Base-by-base conservation (phyloP, 768 basidiomycete species). In the Collybia mongolica region DNA sequence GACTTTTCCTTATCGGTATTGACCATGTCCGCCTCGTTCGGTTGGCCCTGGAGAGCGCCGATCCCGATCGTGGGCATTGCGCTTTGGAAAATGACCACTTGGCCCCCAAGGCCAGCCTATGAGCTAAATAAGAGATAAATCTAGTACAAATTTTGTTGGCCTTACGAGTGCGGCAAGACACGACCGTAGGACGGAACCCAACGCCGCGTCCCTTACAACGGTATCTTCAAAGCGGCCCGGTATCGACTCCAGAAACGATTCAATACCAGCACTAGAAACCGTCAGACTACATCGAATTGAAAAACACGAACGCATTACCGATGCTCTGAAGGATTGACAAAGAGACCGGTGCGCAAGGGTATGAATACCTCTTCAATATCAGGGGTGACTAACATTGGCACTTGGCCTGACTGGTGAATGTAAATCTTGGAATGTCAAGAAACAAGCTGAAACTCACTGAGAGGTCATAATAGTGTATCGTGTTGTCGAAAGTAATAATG, bases 311-410 rank as follows among this genome's bases (percentile, higher is more conserved):
- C 26, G 23, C 5, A 44, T 53, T 55, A 93, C 90, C 85, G 78
- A 40, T 84, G 86, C 52, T 86, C 81, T 45, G 60, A 53, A 12
- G 92, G 87, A 52, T 90, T 79, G 8, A 87, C 93, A 52, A 98
- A 89, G 36, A 95, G 72, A 2, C 86, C 88, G 5, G 75, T 69
- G 17, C 73, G 72, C 19, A 93, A 65, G 0, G 97, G 97, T 1
- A 90, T 67, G 67, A 95, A 98, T 17, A 93, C 84, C 48, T 99
- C 97, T n/a, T 93, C 88, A 32, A 98, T 69, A 63, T 98, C 97
- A 1, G 90, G 72, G 7, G 98, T 80, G 39, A 98, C 81, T 39
- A 95, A 73, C 76, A 95, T 87, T 29, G 76, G 75, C 1, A 82
- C 75, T 57, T 75, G 70, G 62, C 79, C 72, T 72, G 71, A 68